These are phyloP conservation scores for Fusarium acutatum DNA, from an alignment of 2,329 filamentous ascomycete genomes.

Conservation along the genomic window DNA sequence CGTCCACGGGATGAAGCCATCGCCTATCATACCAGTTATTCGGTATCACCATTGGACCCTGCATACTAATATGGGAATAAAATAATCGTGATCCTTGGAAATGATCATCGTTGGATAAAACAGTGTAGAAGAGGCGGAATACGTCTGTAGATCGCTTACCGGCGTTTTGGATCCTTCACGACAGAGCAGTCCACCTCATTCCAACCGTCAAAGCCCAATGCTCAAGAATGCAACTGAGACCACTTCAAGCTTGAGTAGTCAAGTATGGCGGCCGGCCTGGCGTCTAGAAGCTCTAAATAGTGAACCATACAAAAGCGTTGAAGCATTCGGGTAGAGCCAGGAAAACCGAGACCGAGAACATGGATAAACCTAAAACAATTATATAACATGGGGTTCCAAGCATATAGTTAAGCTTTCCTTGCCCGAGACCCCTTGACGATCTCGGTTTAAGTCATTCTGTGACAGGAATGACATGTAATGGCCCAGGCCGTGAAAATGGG, in stretches of 20 bases:
- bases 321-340: background rate
- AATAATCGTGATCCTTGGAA: too few relatives aligned
- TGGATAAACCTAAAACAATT: background rate
- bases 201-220: background rate
- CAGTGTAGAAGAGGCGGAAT: background rate
- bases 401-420: background rate
- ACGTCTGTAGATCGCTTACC: background rate
- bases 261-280: background rate
- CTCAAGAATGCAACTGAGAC: background rate
- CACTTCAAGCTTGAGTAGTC: background rate
- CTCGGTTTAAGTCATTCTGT: background rate
- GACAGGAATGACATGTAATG: conserved; percentile 10
- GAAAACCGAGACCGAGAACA: background rate
- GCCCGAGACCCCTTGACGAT: background rate
- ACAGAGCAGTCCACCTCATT: background rate
- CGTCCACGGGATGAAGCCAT: background rate
- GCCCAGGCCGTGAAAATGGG: background rate
- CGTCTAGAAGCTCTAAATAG: background rate
- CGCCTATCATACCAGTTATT: fast-evolving
- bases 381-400: background rate
- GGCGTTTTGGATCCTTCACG: background rate
- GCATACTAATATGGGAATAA: background rate
- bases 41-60: background rate
- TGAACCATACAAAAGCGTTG: background rate
- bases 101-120: background rate